A percentile compares a stretch with the other conserved stretches of the same genome.
Evolutionary conservation across 2,329 filamentous ascomycete genomes (phyloP).

Genomic region (Colletotrichum sp.): DNA sequence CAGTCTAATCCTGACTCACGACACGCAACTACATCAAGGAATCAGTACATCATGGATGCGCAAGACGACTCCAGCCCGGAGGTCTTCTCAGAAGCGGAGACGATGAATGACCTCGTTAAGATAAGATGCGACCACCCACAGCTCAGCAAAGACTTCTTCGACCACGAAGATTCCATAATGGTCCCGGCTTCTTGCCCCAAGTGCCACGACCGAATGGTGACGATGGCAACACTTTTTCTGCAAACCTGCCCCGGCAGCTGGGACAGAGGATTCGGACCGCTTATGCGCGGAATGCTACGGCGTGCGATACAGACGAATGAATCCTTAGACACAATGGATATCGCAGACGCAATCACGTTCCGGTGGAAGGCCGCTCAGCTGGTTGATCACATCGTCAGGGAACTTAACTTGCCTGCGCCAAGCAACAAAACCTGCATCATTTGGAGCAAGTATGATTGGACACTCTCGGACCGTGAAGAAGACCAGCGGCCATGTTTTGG

Average conservation of each 20-base stretch:
- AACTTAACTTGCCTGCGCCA: background rate
- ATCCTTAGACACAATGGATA: background rate
- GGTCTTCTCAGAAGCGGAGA: background rate
- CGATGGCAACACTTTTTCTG: background rate
- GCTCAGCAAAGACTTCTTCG: background rate
- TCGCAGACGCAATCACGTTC: background rate
- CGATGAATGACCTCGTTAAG: background rate
- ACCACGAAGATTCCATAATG: background rate
- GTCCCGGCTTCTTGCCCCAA: background rate
- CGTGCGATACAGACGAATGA: background rate
- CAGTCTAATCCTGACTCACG: background rate
- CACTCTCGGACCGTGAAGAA: background rate
- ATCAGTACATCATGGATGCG: background rate
- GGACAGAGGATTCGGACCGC: background rate
- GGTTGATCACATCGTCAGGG: background rate
- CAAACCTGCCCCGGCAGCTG: background rate
- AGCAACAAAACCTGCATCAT: background rate
- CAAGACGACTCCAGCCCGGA: background rate
- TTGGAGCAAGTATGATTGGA: background rate
- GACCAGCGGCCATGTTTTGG: background rate
- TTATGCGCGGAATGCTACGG: background rate
- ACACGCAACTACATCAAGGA: background rate
- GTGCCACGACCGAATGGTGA: background rate
- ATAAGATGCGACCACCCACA: background rate
- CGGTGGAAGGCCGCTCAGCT: background rate